Base-by-base conservation (phyloP, 371 early-diverging fungal genomes). In the Rhizomucor pusillus region DNA sequence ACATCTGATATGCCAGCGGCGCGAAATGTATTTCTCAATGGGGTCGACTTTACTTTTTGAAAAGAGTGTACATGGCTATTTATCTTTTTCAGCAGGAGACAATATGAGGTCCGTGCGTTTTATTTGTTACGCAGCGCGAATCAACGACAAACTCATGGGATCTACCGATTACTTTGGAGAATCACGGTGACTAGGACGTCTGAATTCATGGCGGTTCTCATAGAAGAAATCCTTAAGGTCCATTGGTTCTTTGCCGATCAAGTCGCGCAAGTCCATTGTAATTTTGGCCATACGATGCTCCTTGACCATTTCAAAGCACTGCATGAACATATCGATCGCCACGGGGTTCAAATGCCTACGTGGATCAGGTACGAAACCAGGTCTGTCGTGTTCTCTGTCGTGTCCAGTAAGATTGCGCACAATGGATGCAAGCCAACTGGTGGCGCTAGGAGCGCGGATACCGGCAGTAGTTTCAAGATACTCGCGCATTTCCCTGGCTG, bases 211-310 rank as follows among this genome's bases (percentile, higher is more conserved):
- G 5, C 41, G 54, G 22, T 60, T 49, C 16, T 54, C 56, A 29
- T 24, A 20, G 50, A 55, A 60, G 51, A 60, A 60, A 1, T 49
- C 35, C 1, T 11, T 22, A 11, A 61, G 52, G 43, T 61, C 56
- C 18, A 33, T 18, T 11, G 62, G 62, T 18, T 55, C 54, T n/a
- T 40, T 12, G 12, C 62, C 62, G 14, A 40, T 50, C 33, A 56
- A 29, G 14, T 61, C 52, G 13, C 56, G 52, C 14, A 50, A 25
- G 35, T 61, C 52, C 22, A 51, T 13, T n/a, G 52, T 61, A 19
- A 52, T 22, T 29, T 33, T 54, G 23, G 29, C 49, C n/a, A 46
- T n/a, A 13, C n/a, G 40, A 3, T 0, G 16, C 12, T 12, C 34
- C 35, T 29, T 33, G 9, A 41, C 23, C 2, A 43, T 24, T 9